A percentile compares a stretch with the other conserved stretches of the same genome.
These are phyloP conservation scores for Brasenia schreberi DNA, from an alignment of 164 flowering plant genomes.

Conservation along the genomic window DNA sequence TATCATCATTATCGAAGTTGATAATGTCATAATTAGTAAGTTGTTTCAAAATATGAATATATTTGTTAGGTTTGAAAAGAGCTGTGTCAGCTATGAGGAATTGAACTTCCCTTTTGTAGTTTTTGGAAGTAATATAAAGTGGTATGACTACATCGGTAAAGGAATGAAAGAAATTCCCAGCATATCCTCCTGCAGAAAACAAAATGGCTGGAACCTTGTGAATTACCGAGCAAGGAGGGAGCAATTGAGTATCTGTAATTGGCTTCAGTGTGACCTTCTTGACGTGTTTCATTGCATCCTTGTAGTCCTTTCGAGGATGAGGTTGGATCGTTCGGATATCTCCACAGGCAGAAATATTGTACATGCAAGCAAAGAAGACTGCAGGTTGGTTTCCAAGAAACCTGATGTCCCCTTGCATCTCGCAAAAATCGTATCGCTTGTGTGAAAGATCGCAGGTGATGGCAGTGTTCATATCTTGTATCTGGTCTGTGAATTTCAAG, in stretches of 20 bases:
- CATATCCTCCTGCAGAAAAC: conserved; percentile 17
- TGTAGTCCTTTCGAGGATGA: conserved; percentile 40
- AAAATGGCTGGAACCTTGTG: conserved; percentile 14
- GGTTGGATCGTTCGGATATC: conserved; percentile 37
- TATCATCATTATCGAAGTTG: conserved; percentile 8
- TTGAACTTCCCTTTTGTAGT: conserved; percentile 10
- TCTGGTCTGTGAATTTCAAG: too few species aligned
- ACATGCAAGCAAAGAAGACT: conserved; percentile 14
- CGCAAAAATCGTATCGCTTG: conserved; percentile 28
- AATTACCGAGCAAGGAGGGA: conserved; percentile 4
- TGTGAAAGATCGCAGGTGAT: conserved; percentile 13
- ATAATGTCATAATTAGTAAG: conserved; percentile 12
- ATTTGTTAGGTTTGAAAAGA: conserved; percentile 15
- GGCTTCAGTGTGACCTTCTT: conserved; percentile 19
- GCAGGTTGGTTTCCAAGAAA: conserved; percentile 24
- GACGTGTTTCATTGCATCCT: conserved; percentile 16
- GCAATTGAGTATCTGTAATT: conserved; percentile 1
- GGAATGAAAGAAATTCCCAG: conserved; percentile 20
- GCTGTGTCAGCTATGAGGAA: conserved; percentile 13
- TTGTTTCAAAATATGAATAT: conserved; percentile 4
- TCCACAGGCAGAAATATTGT: background rate
- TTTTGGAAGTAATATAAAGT: conserved; percentile 18
- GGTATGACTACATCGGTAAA: conserved; percentile 20
- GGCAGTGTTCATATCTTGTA: too few species aligned
- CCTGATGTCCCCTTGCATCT: conserved; percentile 27